Percentiles rank a stretch among this genome's conserved stretches.
These are phyloP conservation scores for Aschersonia sp. DNA, from an alignment of 2,329 filamentous ascomycete species.

Conservation along the genomic window DNA sequence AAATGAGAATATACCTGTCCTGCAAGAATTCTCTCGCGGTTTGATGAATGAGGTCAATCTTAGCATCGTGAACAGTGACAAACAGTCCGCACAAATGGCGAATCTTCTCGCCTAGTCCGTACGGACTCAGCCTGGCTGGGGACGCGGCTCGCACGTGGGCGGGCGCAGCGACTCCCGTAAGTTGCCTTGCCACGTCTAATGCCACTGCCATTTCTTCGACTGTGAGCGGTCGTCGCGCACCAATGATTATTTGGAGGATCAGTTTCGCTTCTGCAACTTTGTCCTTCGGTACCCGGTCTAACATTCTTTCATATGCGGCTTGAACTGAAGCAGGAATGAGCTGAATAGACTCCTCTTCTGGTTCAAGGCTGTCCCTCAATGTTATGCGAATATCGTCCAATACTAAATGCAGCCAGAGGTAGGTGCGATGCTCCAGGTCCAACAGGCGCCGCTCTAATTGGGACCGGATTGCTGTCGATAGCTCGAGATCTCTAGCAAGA, in stretches of 20 bases:
- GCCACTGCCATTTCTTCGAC: neutral
- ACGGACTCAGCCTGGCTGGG: neutral
- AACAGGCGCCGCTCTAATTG: neutral
- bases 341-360: neutral
- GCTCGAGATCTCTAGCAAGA: neutral
- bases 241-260: neutral
- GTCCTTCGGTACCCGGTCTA: neutral
- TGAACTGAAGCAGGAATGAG: neutral
- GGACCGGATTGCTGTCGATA: neutral
- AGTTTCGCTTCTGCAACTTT: neutral
- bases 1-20: neutral
- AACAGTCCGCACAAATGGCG: neutral
- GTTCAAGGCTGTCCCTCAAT: neutral
- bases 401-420: neutral
- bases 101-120: neutral
- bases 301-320: neutral
- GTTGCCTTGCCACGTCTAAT: neutral
- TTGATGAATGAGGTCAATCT: neutral
- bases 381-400: neutral
- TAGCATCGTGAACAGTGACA: neutral
- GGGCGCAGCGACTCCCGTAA: neutral
- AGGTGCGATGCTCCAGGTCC: neutral
- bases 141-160: too few relatives aligned
- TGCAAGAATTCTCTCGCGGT: neutral
- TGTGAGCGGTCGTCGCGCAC: neutral